Evolutionary conservation across 2,329 filamentous ascomycete genomes (phyloP).

Genomic region (Zymoseptoria tritici): DNA sequence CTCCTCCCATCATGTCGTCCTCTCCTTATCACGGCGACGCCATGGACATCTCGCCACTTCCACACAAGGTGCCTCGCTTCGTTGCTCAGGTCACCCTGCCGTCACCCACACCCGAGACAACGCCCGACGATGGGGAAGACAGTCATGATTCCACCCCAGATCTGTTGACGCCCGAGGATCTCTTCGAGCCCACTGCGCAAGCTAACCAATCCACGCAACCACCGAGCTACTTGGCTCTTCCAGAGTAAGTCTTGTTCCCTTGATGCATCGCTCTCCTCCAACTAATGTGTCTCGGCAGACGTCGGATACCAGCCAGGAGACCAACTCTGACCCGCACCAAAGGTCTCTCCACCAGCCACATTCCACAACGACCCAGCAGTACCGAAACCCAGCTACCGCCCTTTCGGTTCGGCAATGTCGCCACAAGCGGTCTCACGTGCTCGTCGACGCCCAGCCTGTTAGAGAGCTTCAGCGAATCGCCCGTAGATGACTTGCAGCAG

Average conservation of each 20-base stretch:
- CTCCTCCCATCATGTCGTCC: conserved; percentile 66
- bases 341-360: conserved; percentile 60
- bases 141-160: conserved; percentile 26
- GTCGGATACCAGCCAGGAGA: conserved; percentile 45
- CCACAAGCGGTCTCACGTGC: conserved; percentile 24
- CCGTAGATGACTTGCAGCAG: conserved; percentile 60
- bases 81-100: conserved; percentile 56
- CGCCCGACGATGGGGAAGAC: conserved; percentile 33
- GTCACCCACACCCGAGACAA: conserved; percentile 61
- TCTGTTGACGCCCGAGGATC: conserved; percentile 26
- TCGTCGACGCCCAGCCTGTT: conserved; percentile 61
- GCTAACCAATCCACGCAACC: background rate
- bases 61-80: conserved; percentile 66
- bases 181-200: conserved; percentile 4
- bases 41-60: conserved; percentile 91
- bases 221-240: conserved; percentile 17
- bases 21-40: conserved; percentile 76
- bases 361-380: conserved; percentile 51
- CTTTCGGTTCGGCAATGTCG: conserved; percentile 64
- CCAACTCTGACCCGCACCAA: conserved; percentile 70
- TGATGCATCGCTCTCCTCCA: background rate
- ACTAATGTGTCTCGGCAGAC: conserved; percentile 20
- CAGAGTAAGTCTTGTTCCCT: conserved; percentile 25
- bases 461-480: conserved; percentile 75
- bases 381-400: conserved; percentile 60